These are phyloP conservation scores for Botrytis fragariae DNA, from an alignment of 2,329 filamentous ascomycete genomes.

Conservation along the genomic window DNA sequence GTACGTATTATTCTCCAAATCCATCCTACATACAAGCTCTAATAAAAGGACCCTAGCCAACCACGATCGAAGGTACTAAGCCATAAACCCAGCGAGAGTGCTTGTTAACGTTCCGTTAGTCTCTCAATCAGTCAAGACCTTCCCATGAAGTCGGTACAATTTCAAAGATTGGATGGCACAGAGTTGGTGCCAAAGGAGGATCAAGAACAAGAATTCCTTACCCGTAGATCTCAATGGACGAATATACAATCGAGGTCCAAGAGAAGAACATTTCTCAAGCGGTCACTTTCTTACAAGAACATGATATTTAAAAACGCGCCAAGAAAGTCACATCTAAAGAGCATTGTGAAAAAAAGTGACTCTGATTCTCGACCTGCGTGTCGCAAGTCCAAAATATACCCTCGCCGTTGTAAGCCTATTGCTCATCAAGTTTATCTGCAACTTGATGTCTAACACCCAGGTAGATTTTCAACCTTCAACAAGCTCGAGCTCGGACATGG, in stretches of 20 bases:
- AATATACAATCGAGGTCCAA: not conserved
- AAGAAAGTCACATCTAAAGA: not conserved
- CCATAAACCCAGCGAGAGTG: not conserved
- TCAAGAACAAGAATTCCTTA: not conserved
- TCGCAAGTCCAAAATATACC: not conserved
- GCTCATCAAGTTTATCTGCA: not conserved
- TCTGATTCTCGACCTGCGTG: not conserved
- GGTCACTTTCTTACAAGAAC: not conserved
- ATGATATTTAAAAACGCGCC: not conserved
- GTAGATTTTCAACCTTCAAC: not conserved
- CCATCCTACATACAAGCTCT: not conserved
- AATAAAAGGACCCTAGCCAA: not conserved
- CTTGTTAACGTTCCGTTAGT: not conserved
- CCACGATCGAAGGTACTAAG: not conserved
- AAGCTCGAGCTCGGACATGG: not conserved
- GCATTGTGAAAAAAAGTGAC: not conserved
- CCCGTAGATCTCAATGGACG: no score
- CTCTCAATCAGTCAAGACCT: not conserved
- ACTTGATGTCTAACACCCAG: not conserved
- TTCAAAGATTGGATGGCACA: not conserved
- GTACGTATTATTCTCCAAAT: not conserved
- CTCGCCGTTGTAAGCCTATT: not conserved
- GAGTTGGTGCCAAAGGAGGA: not conserved
- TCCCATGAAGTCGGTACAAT: not conserved
- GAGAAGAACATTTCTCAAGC: not conserved